Conservation (phyloP, 106 monocot species). For the Posidonia australis region DNA sequence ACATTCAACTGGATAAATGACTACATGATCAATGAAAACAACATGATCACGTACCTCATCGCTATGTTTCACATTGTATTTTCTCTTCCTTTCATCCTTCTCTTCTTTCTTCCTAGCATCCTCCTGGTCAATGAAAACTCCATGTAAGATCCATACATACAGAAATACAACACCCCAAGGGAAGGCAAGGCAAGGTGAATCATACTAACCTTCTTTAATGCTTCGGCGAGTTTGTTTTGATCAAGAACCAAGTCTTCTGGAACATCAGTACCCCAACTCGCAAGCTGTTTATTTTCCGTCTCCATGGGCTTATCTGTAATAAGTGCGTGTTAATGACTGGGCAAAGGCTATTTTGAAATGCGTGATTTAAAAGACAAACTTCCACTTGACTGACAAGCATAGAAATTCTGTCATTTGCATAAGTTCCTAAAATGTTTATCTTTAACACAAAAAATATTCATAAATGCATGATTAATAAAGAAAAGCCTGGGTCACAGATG, state of each 20-base stretch:
- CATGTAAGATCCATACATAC: not conserved
- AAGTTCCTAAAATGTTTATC: no score
- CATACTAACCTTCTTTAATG: conserved; percentile 61
- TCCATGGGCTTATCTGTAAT: conserved; percentile 41
- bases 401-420: no score
- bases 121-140: conserved; percentile 33
- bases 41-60: conserved; percentile 46
- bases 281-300: conserved; percentile 53
- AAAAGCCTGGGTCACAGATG: no score
- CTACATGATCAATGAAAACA: not conserved
- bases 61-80: conserved; percentile 82
- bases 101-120: conserved; percentile 79
- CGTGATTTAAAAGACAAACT: no score
- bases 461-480: no score
- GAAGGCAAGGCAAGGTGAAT: not conserved
- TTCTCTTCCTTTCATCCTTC: conserved; percentile 84
- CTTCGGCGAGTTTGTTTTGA: conserved; percentile 46
- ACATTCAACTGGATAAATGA: not conserved
- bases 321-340: not conserved
- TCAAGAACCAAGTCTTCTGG: conserved; percentile 78
- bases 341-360: not conserved
- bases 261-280: conserved; percentile 88
- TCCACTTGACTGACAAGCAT: no score
- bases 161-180: not conserved
- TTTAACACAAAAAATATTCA: no score